Evolutionary conservation across 78 protist genomes (phyloP).

Genomic region (Dictyostelium citrinum): DNA sequence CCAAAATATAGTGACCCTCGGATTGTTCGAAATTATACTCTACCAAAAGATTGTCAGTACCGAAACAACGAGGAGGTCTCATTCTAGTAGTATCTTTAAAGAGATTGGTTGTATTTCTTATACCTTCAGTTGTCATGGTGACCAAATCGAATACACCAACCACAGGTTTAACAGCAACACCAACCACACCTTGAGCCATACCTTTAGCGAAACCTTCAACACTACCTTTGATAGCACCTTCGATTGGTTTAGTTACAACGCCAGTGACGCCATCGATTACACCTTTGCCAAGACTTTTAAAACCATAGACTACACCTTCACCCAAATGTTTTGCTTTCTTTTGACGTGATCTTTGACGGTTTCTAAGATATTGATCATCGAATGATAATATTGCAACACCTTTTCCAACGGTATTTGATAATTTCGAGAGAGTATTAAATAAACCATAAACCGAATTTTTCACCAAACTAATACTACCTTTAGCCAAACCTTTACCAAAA

Average conservation of each 20-base stretch:
- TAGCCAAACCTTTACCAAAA: constrained; percentile 84
- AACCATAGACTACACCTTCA: constrained; percentile 63
- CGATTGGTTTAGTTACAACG: constrained; percentile 82
- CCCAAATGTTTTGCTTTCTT: constrained; percentile 75
- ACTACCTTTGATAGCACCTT: constrained; percentile 91
- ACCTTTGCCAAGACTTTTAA: constrained; percentile 71
- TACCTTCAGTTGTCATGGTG: constrained; percentile 85
- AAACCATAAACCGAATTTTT: constrained; percentile 79
- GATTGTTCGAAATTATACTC: constrained; percentile 17
- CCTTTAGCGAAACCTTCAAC: constrained; percentile 89
- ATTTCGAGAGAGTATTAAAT: constrained; percentile 78
- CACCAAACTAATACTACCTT: constrained; percentile 62
- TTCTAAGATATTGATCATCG: constrained; percentile 78
- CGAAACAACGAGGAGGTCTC: constrained; percentile 61
- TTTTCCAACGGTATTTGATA: constrained; percentile 80
- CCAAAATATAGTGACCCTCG: constrained; percentile 43
- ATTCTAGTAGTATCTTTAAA: constrained; percentile 33
- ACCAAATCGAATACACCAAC: constrained; percentile 88
- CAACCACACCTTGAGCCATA: constrained; percentile 88
- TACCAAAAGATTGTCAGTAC: constrained; percentile 28
- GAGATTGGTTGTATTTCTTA: constrained; percentile 83
- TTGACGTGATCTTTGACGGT: constrained; percentile 38
- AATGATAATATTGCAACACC: constrained; percentile 78
- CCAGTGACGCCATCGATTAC: constrained; percentile 90
- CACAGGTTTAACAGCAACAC: constrained; percentile 90